Conservation (phyloP, 345 rosid species). For the Rhodamnia rubescens region DNA sequence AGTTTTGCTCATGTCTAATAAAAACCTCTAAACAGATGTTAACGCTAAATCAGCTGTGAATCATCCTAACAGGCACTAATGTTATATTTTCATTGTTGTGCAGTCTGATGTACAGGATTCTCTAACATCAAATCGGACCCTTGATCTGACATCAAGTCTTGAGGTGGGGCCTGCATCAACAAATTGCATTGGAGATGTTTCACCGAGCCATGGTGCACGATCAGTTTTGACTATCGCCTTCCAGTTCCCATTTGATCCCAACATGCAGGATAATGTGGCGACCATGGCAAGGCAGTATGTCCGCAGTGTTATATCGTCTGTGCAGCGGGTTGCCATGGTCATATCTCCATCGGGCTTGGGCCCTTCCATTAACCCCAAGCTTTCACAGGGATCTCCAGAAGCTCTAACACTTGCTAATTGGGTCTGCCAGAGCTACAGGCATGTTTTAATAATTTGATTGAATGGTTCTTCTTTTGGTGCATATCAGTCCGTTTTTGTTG, state of each 20-base stretch:
- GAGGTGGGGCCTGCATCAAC: constrained; percentile 71
- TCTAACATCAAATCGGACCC: constrained; percentile 44
- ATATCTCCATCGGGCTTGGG: constrained; percentile 77
- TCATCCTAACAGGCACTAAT: background rate
- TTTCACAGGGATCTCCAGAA: constrained; percentile 86
- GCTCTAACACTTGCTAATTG: constrained; percentile 86
- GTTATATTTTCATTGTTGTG: constrained; percentile 8
- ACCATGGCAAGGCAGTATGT: constrained; percentile 93
- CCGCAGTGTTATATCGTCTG: constrained; percentile 81
- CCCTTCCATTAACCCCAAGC: constrained; percentile 56
- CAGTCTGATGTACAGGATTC: constrained; percentile 59
- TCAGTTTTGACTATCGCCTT: constrained; percentile 96
- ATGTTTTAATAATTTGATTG: background rate
- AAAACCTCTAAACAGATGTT: background rate
- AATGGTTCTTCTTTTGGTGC: background rate
- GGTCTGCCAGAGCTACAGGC: constrained; percentile 75
- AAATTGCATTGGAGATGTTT: constrained; percentile 38
- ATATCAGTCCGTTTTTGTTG: background rate
- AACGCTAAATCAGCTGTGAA: background rate
- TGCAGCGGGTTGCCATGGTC: constrained; percentile 95
- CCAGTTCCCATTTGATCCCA: constrained; percentile 89
- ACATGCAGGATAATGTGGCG: constrained; percentile 84
- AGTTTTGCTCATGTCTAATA: background rate
- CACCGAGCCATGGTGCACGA: constrained; percentile 34
- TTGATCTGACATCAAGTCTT: constrained; percentile 90